phyloP scores from a whole-genome alignment of 768 basidiomycete genomes.

The Collybia sp. region DNA sequence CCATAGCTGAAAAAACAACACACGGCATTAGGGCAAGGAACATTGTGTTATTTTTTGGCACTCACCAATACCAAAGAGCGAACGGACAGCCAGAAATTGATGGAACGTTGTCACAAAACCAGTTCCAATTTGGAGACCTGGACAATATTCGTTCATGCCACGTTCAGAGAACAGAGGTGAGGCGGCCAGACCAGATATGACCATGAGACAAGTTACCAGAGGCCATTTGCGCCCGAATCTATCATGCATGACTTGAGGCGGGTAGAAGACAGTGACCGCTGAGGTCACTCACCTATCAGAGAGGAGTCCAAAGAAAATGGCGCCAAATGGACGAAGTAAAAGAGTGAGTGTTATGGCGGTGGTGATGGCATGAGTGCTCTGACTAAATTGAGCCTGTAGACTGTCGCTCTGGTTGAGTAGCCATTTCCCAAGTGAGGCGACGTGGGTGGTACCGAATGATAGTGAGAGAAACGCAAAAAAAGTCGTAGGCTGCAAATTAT shows the following conservation, averaged over 20 bases:
- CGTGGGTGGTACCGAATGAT: conserved; percentile 6
- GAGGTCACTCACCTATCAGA: conserved; percentile 18
- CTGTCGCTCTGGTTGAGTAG: neutral
- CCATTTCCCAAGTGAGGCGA: neutral
- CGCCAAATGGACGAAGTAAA: conserved; percentile 59
- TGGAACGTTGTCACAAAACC: conserved; percentile 53
- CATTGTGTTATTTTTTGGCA: too few species aligned
- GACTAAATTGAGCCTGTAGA: conserved; percentile 5
- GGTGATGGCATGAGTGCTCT: conserved; percentile 20
- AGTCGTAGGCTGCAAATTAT: conserved; percentile 45
- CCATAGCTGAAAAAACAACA: conserved; percentile 5
- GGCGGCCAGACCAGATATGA: conserved; percentile 5
- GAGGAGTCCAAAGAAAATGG: conserved; percentile 20
- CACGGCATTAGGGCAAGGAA: neutral
- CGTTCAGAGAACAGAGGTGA: neutral
- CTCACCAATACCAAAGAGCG: conserved; percentile 47
- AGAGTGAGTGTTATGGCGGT: conserved; percentile 69
- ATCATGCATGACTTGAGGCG: neutral
- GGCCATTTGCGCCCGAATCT: conserved; percentile 10
- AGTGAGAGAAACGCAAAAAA: conserved; percentile 56
- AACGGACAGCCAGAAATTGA: conserved; percentile 57
- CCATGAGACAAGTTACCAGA: conserved; percentile 5
- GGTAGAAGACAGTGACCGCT: neutral
- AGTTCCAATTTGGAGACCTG: conserved; percentile 50
- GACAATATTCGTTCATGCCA: conserved; percentile 27